A percentile compares a stretch with the other conserved stretches of the same genome.
Conservation (phyloP, 305 asterid species). For the Fraxinus floribunda region DNA sequence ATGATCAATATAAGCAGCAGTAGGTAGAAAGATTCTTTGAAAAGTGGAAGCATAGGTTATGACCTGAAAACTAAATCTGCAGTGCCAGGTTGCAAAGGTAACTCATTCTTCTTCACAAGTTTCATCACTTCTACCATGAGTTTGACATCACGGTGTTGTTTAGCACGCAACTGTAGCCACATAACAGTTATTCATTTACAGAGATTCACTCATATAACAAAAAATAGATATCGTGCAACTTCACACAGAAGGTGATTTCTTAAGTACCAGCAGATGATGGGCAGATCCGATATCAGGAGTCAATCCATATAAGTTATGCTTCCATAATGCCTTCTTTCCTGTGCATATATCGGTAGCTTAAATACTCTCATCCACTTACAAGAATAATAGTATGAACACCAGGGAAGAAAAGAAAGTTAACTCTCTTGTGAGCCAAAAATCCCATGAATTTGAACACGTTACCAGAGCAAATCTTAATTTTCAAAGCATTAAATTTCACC, state of each 20-base stretch:
- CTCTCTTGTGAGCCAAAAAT: background rate
- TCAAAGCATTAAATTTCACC: slow-evolving; percentile 1
- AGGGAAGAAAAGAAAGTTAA: slow-evolving; percentile 3
- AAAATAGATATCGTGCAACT: slow-evolving; percentile 17
- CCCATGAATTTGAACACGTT: background rate
- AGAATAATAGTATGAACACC: slow-evolving; percentile 3
- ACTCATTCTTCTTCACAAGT: slow-evolving; percentile 57
- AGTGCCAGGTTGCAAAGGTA: slow-evolving; percentile 80
- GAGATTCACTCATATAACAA: slow-evolving; percentile 7
- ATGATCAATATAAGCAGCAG: background rate
- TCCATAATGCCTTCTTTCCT: slow-evolving; percentile 77
- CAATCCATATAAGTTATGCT: slow-evolving; percentile 67
- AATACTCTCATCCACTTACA: slow-evolving; percentile 8
- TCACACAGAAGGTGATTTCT: slow-evolving; percentile 10
- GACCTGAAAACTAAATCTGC: slow-evolving; percentile 80
- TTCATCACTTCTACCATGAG: slow-evolving; percentile 70
- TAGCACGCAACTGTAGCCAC: slow-evolving; percentile 72
- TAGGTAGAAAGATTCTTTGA: background rate
- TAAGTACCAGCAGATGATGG: slow-evolving; percentile 67
- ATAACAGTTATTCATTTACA: slow-evolving; percentile 10
- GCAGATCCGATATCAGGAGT: slow-evolving; percentile 82
- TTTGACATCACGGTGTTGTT: slow-evolving; percentile 64
- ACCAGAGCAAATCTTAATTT: background rate
- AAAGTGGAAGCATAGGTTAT: slow-evolving; percentile 9
- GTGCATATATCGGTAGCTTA: slow-evolving; percentile 23